Percentiles rank a stretch among this genome's conserved stretches.
phyloP scores from a whole-genome alignment of 2,329 filamentous ascomycete genomes.

The Fusarium sp. region DNA sequence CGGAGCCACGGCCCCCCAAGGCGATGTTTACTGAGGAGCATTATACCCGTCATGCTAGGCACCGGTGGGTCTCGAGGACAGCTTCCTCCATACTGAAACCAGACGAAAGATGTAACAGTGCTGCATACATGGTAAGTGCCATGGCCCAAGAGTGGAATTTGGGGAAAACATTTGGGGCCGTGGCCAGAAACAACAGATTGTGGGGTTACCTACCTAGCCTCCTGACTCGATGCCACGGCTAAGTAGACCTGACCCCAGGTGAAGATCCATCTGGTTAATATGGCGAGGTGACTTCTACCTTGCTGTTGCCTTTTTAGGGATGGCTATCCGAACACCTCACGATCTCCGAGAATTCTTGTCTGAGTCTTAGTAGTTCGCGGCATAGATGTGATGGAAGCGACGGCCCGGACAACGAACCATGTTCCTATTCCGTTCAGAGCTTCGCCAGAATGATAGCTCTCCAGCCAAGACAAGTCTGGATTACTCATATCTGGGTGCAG shows the following conservation, averaged over 20 bases:
- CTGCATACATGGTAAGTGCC: not conserved
- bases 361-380: slow-evolving; percentile 19
- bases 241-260: slow-evolving; percentile 23
- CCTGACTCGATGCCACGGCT: slow-evolving; percentile 29
- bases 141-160: slow-evolving; percentile 14
- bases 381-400: slow-evolving; percentile 37
- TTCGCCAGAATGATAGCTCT: slow-evolving; percentile 8
- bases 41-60: slow-evolving; percentile 3
- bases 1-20: slow-evolving; percentile 17
- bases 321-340: slow-evolving; percentile 17
- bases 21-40: slow-evolving; percentile 4
- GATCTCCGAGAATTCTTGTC: slow-evolving; percentile 19
- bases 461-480: slow-evolving; percentile 2
- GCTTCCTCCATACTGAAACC: slow-evolving; percentile 5
- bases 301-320: slow-evolving; percentile 25
- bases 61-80: slow-evolving; percentile 1
- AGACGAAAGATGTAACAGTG: slow-evolving; percentile 2
- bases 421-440: slow-evolving; percentile 15
- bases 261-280: slow-evolving; percentile 25
- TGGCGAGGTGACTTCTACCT: slow-evolving; percentile 24
- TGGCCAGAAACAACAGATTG: slow-evolving; percentile 1
- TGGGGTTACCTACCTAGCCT: slow-evolving; percentile 6
- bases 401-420: slow-evolving; percentile 34
- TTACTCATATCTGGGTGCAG: slow-evolving; percentile 3
- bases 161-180: slow-evolving; percentile 1